Percentiles rank a stretch among this genome's conserved stretches.
Conservation (phyloP, 345 rosid genomes). For the Pseudoturritis turrita region DNA sequence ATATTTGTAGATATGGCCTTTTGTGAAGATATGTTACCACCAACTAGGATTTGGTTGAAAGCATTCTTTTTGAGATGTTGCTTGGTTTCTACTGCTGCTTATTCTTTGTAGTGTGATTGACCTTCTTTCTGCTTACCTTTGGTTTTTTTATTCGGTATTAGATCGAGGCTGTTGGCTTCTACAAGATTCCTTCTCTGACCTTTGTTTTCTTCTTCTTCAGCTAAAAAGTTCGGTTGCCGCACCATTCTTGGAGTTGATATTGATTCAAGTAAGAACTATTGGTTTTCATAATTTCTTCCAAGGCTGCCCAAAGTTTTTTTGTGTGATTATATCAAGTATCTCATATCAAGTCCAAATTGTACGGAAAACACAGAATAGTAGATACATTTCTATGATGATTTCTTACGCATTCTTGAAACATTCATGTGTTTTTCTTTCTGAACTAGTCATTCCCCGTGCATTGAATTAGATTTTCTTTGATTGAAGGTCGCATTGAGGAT, state of each 20-base stretch:
- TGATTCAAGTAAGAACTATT: slow-evolving; percentile 66
- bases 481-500: slow-evolving; percentile 61
- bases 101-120: too few species aligned
- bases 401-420: neutral
- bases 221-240: slow-evolving; percentile 66
- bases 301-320: neutral
- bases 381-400: neutral
- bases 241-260: slow-evolving; percentile 89
- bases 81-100: too few species aligned
- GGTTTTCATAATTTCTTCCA: neutral
- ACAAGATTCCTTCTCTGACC: neutral
- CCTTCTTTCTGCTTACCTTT: too few species aligned
- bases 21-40: too few species aligned
- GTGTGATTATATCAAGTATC: neutral
- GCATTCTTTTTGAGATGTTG: too few species aligned
- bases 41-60: too few species aligned
- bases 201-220: slow-evolving; percentile 38
- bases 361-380: neutral
- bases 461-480: slow-evolving; percentile 7
- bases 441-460: neutral
- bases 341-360: neutral
- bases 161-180: neutral
- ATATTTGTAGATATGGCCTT: too few species aligned
- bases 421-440: neutral
- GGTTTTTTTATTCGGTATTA: too few species aligned